Base-by-base conservation (phyloP, 306 rosid species). In the Vigna hirtella region DNA sequence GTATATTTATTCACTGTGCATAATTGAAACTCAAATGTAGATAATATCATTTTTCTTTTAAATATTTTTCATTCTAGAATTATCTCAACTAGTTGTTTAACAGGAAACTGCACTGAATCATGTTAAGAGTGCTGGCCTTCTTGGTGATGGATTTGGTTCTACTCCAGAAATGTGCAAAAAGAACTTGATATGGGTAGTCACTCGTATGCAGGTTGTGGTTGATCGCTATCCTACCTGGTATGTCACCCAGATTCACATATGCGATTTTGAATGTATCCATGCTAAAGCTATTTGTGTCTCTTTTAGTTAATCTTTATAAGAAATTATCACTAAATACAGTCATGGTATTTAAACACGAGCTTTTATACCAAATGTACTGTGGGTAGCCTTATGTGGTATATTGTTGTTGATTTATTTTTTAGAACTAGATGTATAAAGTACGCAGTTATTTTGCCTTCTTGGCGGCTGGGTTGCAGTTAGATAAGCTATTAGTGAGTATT, bases 101-200 rank as follows among this genome's bases (percentile, higher is more conserved):
- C 86, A 96, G 99, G 99, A 96, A 90, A 90, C 99, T 28, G 98
- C 99, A 3, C 97, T 96, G 74, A 96, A 96, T 89, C 99, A 96
- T 86, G 98, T 93, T 59, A 96, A 93, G 87, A 70, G 73, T 74
- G 98, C 91, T 84, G 98, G 98, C 64, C 94, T 96, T 79, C 88
- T 96, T 67, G 99, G 91, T 28, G 97, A 91, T 80, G 99, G 99
- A 58, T 93, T 96, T 84, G 99, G 99, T 85, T 86, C 99, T 13
- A 96, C 99, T 0, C 98, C 96, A 40, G 98, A 91, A 88, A 96
- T 96, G 99, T 87, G 94, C 68, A 89, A 90, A 82, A 96, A 84
- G 81, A 93, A 96, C 86, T 82, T 96, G 84, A 96, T 96, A 90
- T 96, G 99, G 99, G 99, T 96, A 62, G 98, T 96, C 70, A 78